Base-by-base conservation (phyloP, 805 yeast genomes). In the Isabelozyma gotoi region DNA sequence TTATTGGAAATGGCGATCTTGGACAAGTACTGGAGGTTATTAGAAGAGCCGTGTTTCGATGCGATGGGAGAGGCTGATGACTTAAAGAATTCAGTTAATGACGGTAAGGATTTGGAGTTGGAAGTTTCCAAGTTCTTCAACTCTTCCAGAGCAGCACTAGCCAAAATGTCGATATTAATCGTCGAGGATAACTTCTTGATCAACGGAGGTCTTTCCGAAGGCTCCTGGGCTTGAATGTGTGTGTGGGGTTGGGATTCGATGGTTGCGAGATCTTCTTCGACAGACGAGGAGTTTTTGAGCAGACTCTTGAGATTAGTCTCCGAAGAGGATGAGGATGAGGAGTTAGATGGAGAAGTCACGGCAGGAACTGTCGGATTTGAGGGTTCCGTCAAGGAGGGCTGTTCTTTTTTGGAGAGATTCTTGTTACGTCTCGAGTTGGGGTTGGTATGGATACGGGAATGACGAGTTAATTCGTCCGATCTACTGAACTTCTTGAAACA, bases 401-500 rank as follows among this genome's bases (percentile, higher is more conserved):
- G 35, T 7, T 15, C 38, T 7, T 21, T 16, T 4, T 36, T 36
- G 14, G 32, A 20, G 37, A 60, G 46, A 38, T 67, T 75, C 59
- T 81, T 78, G 55, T 85, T 81, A 59, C 84, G 76, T 43, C 83
- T 58, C 21, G 85, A 79, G 42, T 81, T 80, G 14, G 89, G 87
- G 52, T 84, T 84, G 18, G 82, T 80, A 60, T 85, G 91, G 45
- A 84, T 85, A 46, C 90, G 71, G 39, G 78, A 69, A 59, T 85
- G 92, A 57, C 92, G 74, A 11, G 89, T 85, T 41, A 85, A 67
- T 57, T 85, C 92, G 60, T 85, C 92, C 21, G 84, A 78, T 44
- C 92, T 67, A 38, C 85, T 77, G 55, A 85, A 85, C 46, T 76
- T 71, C 64, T 85, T 85, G 44, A 73, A 68, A 60, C 92, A 85